phyloP scores from a whole-genome alignment of 176 grass and related monocot species.

The Microstegium vimineum region DNA sequence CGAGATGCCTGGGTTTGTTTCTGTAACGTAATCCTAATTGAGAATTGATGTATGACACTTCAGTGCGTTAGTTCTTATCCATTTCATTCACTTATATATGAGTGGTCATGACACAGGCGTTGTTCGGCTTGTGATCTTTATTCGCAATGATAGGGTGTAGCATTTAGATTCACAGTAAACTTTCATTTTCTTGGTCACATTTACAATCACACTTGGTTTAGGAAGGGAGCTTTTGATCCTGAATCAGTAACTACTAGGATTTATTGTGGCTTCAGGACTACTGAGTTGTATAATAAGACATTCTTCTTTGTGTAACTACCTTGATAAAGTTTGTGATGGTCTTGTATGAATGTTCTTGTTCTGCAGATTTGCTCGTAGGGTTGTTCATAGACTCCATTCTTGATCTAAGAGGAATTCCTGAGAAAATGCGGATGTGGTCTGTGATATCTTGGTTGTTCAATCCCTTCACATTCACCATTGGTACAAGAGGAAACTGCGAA shows the following conservation, averaged over 20 bases:
- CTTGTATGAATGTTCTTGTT: neutral
- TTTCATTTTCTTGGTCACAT: neutral
- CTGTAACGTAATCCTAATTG: neutral
- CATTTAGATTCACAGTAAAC: neutral
- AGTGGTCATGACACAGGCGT: neutral
- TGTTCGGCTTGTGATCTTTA: neutral
- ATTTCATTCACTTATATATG: neutral
- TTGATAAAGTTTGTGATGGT: neutral
- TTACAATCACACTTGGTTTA: neutral
- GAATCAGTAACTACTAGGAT: neutral
- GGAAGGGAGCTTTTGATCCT: neutral
- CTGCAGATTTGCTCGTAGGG: constrained; percentile 86
- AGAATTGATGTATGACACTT: neutral
- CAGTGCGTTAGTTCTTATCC: neutral
- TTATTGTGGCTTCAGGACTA: neutral
- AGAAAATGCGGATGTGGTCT: constrained; percentile 57
- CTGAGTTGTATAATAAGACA: neutral
- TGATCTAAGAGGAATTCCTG: constrained; percentile 57
- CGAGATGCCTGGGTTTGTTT: neutral
- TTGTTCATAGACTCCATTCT: constrained; percentile 65
- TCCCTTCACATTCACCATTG: constrained; percentile 93
- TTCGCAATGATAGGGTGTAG: neutral
- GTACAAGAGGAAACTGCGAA: constrained; percentile 91
- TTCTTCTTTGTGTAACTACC: neutral
- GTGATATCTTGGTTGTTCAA: constrained; percentile 83